Evolutionary conservation across 805 yeast species (phyloP), one percentile per base, ranked within the genome.

Genomic region (Candida hispaniensis): DNA sequence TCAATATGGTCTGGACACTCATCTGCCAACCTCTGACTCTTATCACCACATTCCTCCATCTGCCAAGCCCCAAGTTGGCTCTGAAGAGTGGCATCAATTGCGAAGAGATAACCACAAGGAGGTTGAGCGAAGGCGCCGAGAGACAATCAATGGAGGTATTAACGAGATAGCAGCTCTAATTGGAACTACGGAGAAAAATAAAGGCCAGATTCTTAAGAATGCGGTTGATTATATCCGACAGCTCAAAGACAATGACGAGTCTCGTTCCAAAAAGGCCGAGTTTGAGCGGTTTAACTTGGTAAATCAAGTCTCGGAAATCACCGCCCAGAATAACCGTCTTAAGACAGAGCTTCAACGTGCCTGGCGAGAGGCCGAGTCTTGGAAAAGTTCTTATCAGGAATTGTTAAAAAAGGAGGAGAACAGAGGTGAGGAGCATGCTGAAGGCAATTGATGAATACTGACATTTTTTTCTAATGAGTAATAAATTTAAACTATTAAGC

Each of bases 31-130:
- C 7, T 26, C 34, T 5, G 34, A 30, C 12, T 20, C 28, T 6
- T 32, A 32, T 20, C 16, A 15, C 26, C 22, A 25, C 36, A 14
- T 15, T 3, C 18, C 26, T 19, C 16, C 19, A 39, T 9, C 20
- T 9, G 14, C 42, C 23, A 75, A 73, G 54, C 82, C 86, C 3
- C 52, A 60, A 7, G 78, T 76, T 27, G 91, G 91, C n/a, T 58
- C 78, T 18, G 82, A 76, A 27, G 93, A 79, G 54, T 80, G 91
- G 88, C 83, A 78, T 52, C 68, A 67, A 42, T 73, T 74, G 53
- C 74, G 95, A 49, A 76, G 79, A 50, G 81, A 81, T 48, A 86
- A 83, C 58, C 98, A 91, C 63, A 86, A 85, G 59, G 95, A 86
- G 59, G 96, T 86, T 14, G 96, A 86, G 60, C 70, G 94, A 52